These are phyloP conservation scores for Candida suzukii DNA, from an alignment of 805 yeast species.

Conservation along the genomic window DNA sequence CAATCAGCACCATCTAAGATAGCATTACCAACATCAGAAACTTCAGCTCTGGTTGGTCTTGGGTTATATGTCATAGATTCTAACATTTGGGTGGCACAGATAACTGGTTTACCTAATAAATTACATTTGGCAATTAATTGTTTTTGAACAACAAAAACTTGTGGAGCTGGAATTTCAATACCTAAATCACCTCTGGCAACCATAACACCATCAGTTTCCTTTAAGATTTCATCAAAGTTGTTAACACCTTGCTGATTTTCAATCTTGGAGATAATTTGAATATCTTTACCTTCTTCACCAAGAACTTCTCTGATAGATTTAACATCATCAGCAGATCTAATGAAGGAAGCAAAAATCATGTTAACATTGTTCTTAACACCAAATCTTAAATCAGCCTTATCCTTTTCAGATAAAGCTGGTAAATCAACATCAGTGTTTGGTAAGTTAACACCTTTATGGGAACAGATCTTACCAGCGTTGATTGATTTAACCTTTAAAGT, in stretches of 20 bases:
- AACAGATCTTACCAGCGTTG: conserved; percentile 92
- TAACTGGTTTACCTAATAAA: conserved; percentile 98
- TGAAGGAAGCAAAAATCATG: conserved; percentile 98
- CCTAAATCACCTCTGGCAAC: conserved; percentile 99
- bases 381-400: conserved; percentile 81
- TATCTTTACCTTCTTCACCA: conserved; percentile 94
- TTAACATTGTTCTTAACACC: conserved; percentile 98
- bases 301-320: conserved; percentile 84
- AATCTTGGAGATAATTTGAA: conserved; percentile 95
- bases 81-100: conserved; percentile 99
- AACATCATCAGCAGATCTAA: conserved; percentile 91
- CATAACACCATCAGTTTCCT: conserved; percentile 98
- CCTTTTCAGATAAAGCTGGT: conserved; percentile 97
- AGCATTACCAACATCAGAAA: conserved; percentile 98
- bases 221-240: conserved; percentile 95
- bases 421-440: conserved; percentile 99
- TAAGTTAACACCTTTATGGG: conserved; percentile 98
- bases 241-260: conserved; percentile 99
- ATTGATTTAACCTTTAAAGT: conserved; percentile 83
- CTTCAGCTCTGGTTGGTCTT: conserved; percentile 99
- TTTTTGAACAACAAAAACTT: conserved; percentile 97
- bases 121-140: conserved; percentile 98
- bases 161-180: conserved; percentile 98
- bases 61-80: conserved; percentile 99
- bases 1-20: conserved; percentile 99